phyloP scores from a whole-genome alignment of 164 flowering plant genomes.

The Tetracentron sinense region DNA sequence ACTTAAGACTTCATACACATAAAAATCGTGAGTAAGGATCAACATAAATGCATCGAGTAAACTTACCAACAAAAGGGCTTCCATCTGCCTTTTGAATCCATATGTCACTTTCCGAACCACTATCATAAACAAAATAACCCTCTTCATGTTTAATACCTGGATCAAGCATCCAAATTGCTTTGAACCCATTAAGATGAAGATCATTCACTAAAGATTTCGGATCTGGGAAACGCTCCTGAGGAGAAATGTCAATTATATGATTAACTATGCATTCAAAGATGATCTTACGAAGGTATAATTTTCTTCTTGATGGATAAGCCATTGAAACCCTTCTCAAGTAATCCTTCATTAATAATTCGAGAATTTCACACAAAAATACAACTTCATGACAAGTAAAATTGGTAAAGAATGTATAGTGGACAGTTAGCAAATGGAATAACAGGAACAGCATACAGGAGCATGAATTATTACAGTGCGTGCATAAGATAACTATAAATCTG shows the following conservation, averaged over 20 bases:
- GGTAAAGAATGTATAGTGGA: too few species aligned
- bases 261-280: background rate
- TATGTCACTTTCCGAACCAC: slow-evolving; percentile 63
- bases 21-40: background rate
- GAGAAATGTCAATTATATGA: background rate
- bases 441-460: too few species aligned
- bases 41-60: slow-evolving; percentile 9
- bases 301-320: background rate
- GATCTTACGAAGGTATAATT: background rate
- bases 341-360: background rate
- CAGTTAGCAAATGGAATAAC: too few species aligned
- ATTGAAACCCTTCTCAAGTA: background rate
- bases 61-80: slow-evolving; percentile 65
- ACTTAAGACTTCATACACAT: slow-evolving; percentile 1
- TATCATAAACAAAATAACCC: slow-evolving; percentile 82
- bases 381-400: too few species aligned
- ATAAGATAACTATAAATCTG: too few species aligned
- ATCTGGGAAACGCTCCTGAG: slow-evolving; percentile 70
- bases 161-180: slow-evolving; percentile 99
- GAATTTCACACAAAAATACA: background rate
- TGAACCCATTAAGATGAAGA: slow-evolving; percentile 75
- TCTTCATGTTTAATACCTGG: slow-evolving; percentile 86
- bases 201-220: slow-evolving; percentile 61
- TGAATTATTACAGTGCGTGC: too few species aligned
- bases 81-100: slow-evolving; percentile 81